phyloP scores from a whole-genome alignment of 768 basidiomycete genomes.

The Tulasnella sp. region DNA sequence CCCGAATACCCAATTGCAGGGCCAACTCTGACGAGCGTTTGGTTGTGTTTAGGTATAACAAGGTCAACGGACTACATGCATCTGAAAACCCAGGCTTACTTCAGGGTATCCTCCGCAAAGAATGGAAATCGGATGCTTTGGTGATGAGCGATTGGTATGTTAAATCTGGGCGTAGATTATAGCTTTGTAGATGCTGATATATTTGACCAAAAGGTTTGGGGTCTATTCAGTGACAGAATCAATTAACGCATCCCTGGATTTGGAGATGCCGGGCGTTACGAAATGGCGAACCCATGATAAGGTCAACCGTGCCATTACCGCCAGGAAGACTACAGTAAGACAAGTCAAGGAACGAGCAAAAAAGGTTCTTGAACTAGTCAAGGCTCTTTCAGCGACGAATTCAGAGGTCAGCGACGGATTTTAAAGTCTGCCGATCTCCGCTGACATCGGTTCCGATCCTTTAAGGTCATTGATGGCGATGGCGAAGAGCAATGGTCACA shows the following conservation, averaged over 20 bases:
- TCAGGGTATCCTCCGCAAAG: conserved; percentile 45
- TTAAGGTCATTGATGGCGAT: conserved; percentile 37
- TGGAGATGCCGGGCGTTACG: conserved; percentile 48
- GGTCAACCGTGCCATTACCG: conserved; percentile 8
- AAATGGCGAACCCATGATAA: conserved; percentile 20
- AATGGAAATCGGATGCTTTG: conserved; percentile 54
- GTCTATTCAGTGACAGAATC: conserved; percentile 35
- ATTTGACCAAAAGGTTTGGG: conserved; percentile 24
- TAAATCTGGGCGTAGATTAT: not conserved
- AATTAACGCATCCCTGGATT: conserved; percentile 52
- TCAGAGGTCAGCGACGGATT: conserved; percentile 49
- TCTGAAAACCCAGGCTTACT: conserved; percentile 45
- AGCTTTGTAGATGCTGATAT: not conserved
- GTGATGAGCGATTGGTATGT: conserved; percentile 50
- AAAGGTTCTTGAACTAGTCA: conserved; percentile 25
- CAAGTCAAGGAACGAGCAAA: conserved; percentile 22
- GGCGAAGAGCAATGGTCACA: conserved; percentile 51
- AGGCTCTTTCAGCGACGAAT: conserved; percentile 34
- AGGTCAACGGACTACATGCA: conserved; percentile 34
- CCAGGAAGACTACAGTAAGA: conserved; percentile 36
- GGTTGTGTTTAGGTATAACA: conserved; percentile 3
- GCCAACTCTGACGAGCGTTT: too few relatives aligned
- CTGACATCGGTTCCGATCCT: conserved; percentile 48
- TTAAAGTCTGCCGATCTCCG: conserved; percentile 52
- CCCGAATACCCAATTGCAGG: not conserved